These are phyloP conservation scores for Pleurotus platypus DNA, from an alignment of 768 basidiomycete species.

Conservation along the genomic window DNA sequence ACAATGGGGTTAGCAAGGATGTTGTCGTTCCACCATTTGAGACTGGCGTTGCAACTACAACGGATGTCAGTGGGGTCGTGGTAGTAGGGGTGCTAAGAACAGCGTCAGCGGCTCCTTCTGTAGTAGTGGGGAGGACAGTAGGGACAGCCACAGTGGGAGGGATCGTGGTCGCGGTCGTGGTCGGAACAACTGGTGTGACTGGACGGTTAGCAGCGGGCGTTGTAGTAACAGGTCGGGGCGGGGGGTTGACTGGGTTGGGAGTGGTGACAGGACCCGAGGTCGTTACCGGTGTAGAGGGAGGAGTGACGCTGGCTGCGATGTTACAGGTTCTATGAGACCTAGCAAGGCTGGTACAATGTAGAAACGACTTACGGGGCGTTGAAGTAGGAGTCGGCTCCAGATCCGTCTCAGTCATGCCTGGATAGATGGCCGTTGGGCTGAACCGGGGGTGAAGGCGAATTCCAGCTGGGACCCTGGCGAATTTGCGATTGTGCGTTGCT, in stretches of 20 bases:
- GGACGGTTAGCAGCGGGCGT: background rate
- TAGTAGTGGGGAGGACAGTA: background rate
- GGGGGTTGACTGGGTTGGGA: background rate
- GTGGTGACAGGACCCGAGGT: background rate
- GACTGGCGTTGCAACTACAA: background rate
- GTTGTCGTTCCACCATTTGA: background rate
- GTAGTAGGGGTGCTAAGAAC: background rate
- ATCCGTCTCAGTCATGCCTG: background rate
- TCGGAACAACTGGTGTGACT: background rate
- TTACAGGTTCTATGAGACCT: too few species aligned
- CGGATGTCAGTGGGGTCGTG: background rate
- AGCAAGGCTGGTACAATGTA: too few species aligned
- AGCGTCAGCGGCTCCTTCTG: background rate
- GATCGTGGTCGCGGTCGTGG: background rate
- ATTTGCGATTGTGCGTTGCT: conserved; percentile 1
- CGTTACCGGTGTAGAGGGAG: background rate
- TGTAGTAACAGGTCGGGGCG: background rate
- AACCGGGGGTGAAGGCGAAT: conserved; percentile 1
- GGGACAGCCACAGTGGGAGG: background rate
- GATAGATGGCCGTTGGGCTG: conserved; percentile 3
- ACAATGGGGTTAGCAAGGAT: background rate
- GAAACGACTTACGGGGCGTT: too few species aligned
- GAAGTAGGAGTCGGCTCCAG: too few species aligned
- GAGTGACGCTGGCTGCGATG: background rate
- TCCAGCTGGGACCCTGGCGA: conserved; percentile 2